Base-by-base conservation (phyloP, 768 basidiomycete genomes). In the Rhodotorula sphaerocarpa region DNA sequence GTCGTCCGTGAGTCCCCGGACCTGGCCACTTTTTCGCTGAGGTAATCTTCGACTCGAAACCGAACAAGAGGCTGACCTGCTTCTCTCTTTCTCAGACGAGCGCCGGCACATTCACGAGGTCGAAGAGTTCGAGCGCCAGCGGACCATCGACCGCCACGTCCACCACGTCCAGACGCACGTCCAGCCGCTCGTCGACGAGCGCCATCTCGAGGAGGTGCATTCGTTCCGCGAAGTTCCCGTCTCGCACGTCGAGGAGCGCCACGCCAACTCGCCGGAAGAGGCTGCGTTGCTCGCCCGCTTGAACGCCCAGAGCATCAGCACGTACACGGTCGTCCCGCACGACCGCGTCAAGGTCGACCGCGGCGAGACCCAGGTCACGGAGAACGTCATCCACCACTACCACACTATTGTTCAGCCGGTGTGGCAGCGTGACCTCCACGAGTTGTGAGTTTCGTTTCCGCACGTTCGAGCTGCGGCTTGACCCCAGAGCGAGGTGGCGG, bases 161-260 rank as follows among this genome's bases (percentile, higher is more conserved):
- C 63, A 65, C 58, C 63, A 65, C 50, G 41, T 60, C 15, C 63
- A 65, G 46, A 34, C 52, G 20, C 57, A 58, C 31, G 57, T 65
- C n/a, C 63, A 65, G 54, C 63, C 63, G 7, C 59, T 65, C 36
- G 3, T 65, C 36, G 63, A 65, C 43, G 63, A 65, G 48, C 48
- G 46, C 39, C 63, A 65, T 39, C 34, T 59, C 48, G 63, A 65
- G 43, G 58, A 45, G 18, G 63, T 65, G 1, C 57, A 59, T 36
- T 55, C 59, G 34, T 65, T 46, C 58, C 63, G 63, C 33, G 63
- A 65, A n/a, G 63, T 65, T 2, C 63, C 63, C 25, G 63, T 65
- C 48, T 56, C 54, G 9, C 43, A 28, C 25, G 55, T 65, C 58
- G 50, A 59, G 44, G 63, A 65, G 43, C 41, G 36, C 15, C 63